Evolutionary conservation across 495 filamentous ascomycete genomes (phyloP).

Genomic region (Delitschia confertaspora): DNA sequence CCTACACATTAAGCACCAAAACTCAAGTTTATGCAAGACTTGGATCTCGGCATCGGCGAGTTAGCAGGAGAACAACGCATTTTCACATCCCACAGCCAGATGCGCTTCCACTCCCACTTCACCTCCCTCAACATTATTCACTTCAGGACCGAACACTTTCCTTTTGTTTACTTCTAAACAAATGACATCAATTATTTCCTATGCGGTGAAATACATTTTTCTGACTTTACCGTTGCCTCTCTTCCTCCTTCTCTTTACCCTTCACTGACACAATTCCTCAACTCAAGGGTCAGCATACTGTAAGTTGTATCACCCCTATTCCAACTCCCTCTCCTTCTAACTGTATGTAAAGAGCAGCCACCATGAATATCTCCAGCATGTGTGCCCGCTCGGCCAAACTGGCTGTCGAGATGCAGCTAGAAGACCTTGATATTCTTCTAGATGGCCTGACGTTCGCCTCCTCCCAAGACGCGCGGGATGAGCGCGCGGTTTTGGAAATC

Average conservation of each 20-base stretch:
- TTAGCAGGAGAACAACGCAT: no score
- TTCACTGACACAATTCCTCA: background rate
- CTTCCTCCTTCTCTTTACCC: background rate
- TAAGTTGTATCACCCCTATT: background rate
- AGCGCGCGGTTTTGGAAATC: background rate
- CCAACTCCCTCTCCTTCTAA: background rate
- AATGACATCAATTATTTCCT: no score
- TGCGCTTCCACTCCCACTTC: no score
- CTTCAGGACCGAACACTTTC: no score
- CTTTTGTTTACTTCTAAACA: no score
- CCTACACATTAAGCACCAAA: no score
- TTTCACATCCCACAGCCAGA: no score
- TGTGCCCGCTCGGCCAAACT: conserved; percentile 8
- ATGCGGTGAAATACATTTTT: no score
- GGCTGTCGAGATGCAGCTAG: conserved; percentile 10
- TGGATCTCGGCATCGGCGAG: no score
- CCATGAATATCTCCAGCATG: conserved; percentile 9
- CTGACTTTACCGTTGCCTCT: background rate
- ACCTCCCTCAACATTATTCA: no score
- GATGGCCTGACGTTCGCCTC: background rate
- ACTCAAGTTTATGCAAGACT: no score
- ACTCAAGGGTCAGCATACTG: background rate
- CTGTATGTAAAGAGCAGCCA: background rate
- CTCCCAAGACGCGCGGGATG: background rate
- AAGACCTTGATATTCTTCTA: conserved; percentile 8